Evolutionary conservation across 495 filamentous ascomycete genomes (phyloP).

Genomic region (Penicillium nucicola): DNA sequence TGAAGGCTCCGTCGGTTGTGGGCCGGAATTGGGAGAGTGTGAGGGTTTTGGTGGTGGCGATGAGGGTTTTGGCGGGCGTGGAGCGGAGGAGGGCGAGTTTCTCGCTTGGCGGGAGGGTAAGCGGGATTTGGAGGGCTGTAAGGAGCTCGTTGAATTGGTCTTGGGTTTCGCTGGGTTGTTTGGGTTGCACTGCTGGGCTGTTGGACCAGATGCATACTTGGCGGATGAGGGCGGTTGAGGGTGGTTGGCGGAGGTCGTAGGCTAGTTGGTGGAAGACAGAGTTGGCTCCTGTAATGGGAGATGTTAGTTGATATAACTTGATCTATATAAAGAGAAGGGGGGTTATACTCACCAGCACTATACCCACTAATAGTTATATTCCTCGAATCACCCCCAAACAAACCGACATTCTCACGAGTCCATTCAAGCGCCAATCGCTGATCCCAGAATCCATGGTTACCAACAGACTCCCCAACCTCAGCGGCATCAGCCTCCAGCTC

Average conservation of each 20-base stretch:
- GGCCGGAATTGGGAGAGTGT: slow-evolving; percentile 53
- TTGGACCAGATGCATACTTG: slow-evolving; percentile 55
- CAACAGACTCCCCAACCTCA: slow-evolving; percentile 29
- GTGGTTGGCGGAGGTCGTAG: slow-evolving; percentile 49
- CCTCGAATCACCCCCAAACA: slow-evolving; percentile 60
- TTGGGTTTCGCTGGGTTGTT: slow-evolving; percentile 42
- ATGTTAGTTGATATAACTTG: too few species aligned
- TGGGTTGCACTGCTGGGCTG: slow-evolving; percentile 53
- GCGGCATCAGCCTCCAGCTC: slow-evolving; percentile 53
- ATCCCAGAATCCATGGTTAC: slow-evolving; percentile 70
- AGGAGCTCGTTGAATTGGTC: slow-evolving; percentile 56
- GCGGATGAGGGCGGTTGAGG: slow-evolving; percentile 37
- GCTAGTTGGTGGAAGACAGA: slow-evolving; percentile 59
- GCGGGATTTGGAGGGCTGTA: slow-evolving; percentile 41
- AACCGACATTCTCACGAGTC: slow-evolving; percentile 57
- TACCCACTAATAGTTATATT: slow-evolving; percentile 65
- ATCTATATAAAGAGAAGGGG: neutral
- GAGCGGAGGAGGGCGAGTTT: slow-evolving; percentile 47
- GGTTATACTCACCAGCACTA: slow-evolving; percentile 46
- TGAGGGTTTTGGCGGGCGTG: slow-evolving; percentile 31
- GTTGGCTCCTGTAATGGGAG: slow-evolving; percentile 49
- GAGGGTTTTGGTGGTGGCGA: slow-evolving; percentile 37
- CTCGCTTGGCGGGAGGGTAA: slow-evolving; percentile 31
- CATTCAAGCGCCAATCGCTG: slow-evolving; percentile 63
- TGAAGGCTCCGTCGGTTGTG: slow-evolving; percentile 47